phyloP scores from a whole-genome alignment of 768 basidiomycete species.

The Suillus americanus region DNA sequence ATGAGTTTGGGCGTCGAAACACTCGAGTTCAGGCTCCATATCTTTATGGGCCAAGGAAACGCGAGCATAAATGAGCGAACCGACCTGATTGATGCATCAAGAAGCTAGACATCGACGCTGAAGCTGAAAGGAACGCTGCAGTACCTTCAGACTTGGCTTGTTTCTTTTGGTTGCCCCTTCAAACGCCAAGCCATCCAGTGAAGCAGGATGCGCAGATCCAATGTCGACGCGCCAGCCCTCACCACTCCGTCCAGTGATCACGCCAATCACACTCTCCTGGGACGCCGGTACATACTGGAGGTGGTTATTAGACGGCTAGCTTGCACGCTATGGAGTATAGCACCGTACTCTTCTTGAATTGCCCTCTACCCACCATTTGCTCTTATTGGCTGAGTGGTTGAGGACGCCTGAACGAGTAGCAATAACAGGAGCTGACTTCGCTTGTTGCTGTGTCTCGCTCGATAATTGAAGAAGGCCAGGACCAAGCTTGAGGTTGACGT shows the following conservation, averaged over 20 bases:
- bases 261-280: conserved; percentile 87
- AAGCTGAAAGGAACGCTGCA: conserved; percentile 7
- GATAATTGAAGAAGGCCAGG: conserved; percentile 69
- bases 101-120: conserved; percentile 9
- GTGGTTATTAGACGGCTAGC: not conserved
- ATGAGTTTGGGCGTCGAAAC: conserved; percentile 89
- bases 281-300: conserved; percentile 85
- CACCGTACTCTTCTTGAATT: conserved; percentile 81
- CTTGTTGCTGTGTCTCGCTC: conserved; percentile 32
- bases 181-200: conserved; percentile 88
- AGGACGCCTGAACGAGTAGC: conserved; percentile 73
- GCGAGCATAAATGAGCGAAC: conserved; percentile 86
- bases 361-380: conserved; percentile 87
- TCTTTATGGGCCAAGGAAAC: conserved; percentile 94
- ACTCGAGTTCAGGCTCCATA: conserved; percentile 98
- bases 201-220: conserved; percentile 82
- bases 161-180: conserved; percentile 95
- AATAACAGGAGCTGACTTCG: conserved; percentile 30
- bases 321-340: not conserved
- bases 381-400: conserved; percentile 67
- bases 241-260: conserved; percentile 75
- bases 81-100: conserved; percentile 56
- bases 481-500: conserved; percentile 82
- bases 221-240: conserved; percentile 96
- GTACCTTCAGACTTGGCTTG: conserved; percentile 88